A percentile compares a stretch with the other conserved stretches of the same genome.
phyloP scores from a whole-genome alignment of 1,284 basidiomycete species.

The Hymenochaete sp. region DNA sequence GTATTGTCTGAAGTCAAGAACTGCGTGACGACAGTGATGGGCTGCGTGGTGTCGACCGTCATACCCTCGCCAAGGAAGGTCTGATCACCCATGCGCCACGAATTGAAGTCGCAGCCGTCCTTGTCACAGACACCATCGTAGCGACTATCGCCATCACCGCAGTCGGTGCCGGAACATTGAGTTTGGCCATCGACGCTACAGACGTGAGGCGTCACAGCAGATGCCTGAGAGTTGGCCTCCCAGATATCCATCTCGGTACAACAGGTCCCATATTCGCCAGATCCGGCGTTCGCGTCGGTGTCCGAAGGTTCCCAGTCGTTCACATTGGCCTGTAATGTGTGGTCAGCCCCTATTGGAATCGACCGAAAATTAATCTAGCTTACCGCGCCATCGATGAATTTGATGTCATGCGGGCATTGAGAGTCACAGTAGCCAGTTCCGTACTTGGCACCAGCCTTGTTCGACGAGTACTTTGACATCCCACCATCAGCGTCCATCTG shows the following conservation, averaged over 20 bases:
- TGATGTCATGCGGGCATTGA: conserved; percentile 29
- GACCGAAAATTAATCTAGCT: neutral
- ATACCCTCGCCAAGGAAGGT: conserved; percentile 38
- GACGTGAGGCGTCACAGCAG: conserved; percentile 41
- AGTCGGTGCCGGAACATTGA: conserved; percentile 33
- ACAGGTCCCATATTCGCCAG: conserved; percentile 38
- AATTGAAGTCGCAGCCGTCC: conserved; percentile 51
- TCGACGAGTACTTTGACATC: conserved; percentile 19
- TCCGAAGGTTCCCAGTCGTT: conserved; percentile 33
- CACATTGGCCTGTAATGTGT: conserved; percentile 34
- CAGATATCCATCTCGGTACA: conserved; percentile 52
- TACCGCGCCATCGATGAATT: conserved; percentile 34
- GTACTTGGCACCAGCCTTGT: conserved; percentile 25
- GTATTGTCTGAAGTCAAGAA: conserved; percentile 41
- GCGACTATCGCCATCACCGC: conserved; percentile 31
- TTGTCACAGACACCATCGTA: conserved; percentile 41
- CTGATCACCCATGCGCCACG: conserved; percentile 42
- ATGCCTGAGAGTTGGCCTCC: conserved; percentile 43
- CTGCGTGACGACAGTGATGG: conserved; percentile 39
- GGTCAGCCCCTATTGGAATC: conserved; percentile 8
- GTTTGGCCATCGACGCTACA: conserved; percentile 35
- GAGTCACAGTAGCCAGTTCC: conserved; percentile 30
- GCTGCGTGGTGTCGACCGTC: conserved; percentile 39
- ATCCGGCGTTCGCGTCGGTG: conserved; percentile 37
- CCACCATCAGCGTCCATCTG: conserved; percentile 25